Evolutionary conservation across 169 alveolate genomes (phyloP), one percentile per base, ranked within the genome.

Genomic region (Plasmodium gallinaceum): DNA sequence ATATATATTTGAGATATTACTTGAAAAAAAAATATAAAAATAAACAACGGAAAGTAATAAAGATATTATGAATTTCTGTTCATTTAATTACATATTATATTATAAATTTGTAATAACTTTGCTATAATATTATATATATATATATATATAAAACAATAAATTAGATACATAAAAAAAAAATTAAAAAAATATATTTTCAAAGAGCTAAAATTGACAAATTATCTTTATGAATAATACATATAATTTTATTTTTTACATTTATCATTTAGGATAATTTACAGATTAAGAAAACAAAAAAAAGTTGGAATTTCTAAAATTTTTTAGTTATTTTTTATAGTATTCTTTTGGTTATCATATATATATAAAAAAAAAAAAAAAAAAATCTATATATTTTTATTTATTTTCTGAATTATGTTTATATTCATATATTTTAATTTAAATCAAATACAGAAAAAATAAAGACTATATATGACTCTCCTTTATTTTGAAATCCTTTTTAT

Each of bases 191-290:
- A 10, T 48, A 48, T 48, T 48, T 5, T 9, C 1, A 48, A 48
- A 48, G 58, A 48, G 58, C 16, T 48, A 48, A 48, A 48, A 48
- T 26, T 5, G 39, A 64, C 24, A 16, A 68, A 18, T 58, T 74
- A 42, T 74, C 57, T 32, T 73, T 74, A 9, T 18, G 6, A 61
- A 14, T 75, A 43, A 48, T 20, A 61, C 74, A 75, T 54, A 75
- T 75, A 39, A 75, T 75, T 75, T 75, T 66, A 58, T 61, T 75
- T 75, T 61, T 75, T 66, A 75, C 52, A 39, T 75, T 75, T 75
- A 75, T 66, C 73, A 61, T 75, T 75, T 75, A 75, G 88, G 88
- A 39, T 42, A 64, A 9, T 14, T 52, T 48, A 61, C 88, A 61
- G 88, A 75, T 20, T 51, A 66, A 32, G 74, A 60, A 74, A 74